Base-by-base conservation (phyloP, 495 filamentous ascomycete genomes). In the Penicillium waksmanii region DNA sequence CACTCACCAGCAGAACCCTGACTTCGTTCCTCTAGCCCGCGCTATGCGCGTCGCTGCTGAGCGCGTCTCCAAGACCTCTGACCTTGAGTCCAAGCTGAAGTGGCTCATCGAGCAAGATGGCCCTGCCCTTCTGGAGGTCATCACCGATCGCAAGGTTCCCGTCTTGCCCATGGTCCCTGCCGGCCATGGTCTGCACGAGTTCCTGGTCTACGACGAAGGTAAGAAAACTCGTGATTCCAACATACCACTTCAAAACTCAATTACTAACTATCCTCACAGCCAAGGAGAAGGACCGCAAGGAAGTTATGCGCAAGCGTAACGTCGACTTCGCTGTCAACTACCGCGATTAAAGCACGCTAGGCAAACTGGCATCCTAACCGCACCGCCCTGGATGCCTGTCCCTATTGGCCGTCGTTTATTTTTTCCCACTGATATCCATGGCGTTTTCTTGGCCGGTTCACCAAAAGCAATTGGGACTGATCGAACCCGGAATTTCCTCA, bases 151-250 rank as follows among this genome's bases (percentile, higher is more conserved):
- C 83, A 97, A 97, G 85, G 91, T 98, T n/a, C 93, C 96, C 46
- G 96, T 98, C 15, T 78, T 98, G 53, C 95, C 95, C 18, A 98
- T 98, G 95, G 95, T 98, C 50, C 93, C 93, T 21, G 87, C 83
- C 33, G 95, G 96, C 33, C 85, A 80, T 58, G 96, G 82, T 58
- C 80, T 98, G 63, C 92, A 98, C 69, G 96, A 98, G 76, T 96
- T 98, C 79, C 77, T 97, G 67, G 82, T 93, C 18, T 98, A 92
- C 73, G 94, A 98, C 72, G 81, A 85, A 82, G 85, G 90, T 93
- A 72, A 64, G 76, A 57, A 47, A 8, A 17, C 18, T 23, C 2
- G 8, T 38, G 15, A 38, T 38, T 38, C 23, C 15, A 17, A 17
- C 15, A 12, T 44, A 23, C 35, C 13, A 53, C 3, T n/a, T 17